A percentile compares a stretch with the other conserved stretches of the same genome.
Conservation (phyloP, 441 rosid genomes). For the Theobroma grandiflorum region DNA sequence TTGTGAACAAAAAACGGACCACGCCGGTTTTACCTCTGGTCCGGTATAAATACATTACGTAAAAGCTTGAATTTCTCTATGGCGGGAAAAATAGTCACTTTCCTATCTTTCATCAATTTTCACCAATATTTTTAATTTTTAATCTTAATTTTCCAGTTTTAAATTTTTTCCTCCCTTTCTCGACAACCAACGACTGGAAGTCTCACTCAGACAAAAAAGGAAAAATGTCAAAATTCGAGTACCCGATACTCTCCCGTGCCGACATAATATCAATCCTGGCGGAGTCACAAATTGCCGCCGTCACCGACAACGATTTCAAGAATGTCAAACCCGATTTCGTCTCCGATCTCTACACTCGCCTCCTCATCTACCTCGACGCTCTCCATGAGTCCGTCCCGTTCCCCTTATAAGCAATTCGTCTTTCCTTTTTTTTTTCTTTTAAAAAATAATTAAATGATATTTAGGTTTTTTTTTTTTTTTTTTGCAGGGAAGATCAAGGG, state of each 20-base stretch:
- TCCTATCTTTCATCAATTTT: background rate
- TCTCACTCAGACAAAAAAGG: background rate
- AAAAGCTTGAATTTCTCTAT: background rate
- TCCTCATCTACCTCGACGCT: slow-evolving; percentile 70
- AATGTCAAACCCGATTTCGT: slow-evolving; percentile 63
- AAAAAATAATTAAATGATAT: background rate
- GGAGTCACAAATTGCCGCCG: slow-evolving; percentile 61
- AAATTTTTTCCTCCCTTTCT: slow-evolving; percentile 10
- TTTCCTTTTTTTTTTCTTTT: background rate
- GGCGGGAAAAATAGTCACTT: background rate
- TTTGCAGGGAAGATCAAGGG: slow-evolving; percentile 69
- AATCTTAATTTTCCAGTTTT: background rate
- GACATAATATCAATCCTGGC: slow-evolving; percentile 64
- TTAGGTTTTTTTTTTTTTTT: background rate
- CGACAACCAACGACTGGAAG: slow-evolving; percentile 5
- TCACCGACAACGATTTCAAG: slow-evolving; percentile 63
- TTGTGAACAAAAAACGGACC: too few relatives aligned
- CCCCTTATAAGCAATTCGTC: background rate
- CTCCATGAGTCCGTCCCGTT: slow-evolving; percentile 54
- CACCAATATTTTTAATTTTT: background rate
- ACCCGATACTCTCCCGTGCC: slow-evolving; percentile 62
- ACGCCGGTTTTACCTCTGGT: too few relatives aligned
- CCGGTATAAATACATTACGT: too few relatives aligned
- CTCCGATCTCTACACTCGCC: slow-evolving; percentile 66
- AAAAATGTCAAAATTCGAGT: slow-evolving; percentile 71